Conservation (phyloP, 805 yeast species). For the Barnettozyma vustinii region DNA sequence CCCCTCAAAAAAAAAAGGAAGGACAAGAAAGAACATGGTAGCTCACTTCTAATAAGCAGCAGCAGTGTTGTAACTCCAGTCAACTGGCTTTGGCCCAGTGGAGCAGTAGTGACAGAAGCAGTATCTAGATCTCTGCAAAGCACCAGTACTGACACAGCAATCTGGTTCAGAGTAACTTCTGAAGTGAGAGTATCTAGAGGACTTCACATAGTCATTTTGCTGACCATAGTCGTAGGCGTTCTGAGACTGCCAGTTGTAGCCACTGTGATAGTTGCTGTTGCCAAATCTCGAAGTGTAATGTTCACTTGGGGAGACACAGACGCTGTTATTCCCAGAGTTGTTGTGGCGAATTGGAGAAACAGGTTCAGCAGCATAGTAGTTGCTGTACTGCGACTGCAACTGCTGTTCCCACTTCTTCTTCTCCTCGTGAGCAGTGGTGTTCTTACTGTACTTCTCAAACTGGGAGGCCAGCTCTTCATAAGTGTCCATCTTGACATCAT, state of each 20-base stretch:
- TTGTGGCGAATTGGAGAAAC: constrained; percentile 16
- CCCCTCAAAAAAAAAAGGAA: no score
- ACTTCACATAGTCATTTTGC: constrained; percentile 2
- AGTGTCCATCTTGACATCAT: constrained; percentile 28
- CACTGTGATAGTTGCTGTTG: constrained; percentile 7
- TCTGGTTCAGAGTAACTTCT: constrained; percentile 19
- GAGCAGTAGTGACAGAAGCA: constrained; percentile 24
- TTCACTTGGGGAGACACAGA: constrained; percentile 15
- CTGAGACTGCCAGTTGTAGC: constrained; percentile 1
- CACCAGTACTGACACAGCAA: constrained; percentile 23
- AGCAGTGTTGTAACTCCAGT: constrained; percentile 20
- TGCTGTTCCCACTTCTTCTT: constrained; percentile 14
- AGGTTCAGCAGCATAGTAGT: constrained; percentile 12
- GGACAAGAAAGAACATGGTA: background rate
- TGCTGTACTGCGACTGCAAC: constrained; percentile 5
- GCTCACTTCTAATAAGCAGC: constrained; percentile 10
- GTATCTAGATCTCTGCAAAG: constrained; percentile 15
- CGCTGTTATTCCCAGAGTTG: background rate
- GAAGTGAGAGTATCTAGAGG: constrained; percentile 11
- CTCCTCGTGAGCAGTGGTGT: constrained; percentile 19
- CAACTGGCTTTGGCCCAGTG: constrained; percentile 15
- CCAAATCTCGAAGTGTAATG: constrained; percentile 10
- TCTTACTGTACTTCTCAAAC: constrained; percentile 21
- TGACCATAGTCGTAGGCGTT: constrained; percentile 10
- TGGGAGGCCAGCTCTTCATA: constrained; percentile 20